phyloP scores from a whole-genome alignment of 1,284 basidiomycete species.

The Chondrostereum purpureum region DNA sequence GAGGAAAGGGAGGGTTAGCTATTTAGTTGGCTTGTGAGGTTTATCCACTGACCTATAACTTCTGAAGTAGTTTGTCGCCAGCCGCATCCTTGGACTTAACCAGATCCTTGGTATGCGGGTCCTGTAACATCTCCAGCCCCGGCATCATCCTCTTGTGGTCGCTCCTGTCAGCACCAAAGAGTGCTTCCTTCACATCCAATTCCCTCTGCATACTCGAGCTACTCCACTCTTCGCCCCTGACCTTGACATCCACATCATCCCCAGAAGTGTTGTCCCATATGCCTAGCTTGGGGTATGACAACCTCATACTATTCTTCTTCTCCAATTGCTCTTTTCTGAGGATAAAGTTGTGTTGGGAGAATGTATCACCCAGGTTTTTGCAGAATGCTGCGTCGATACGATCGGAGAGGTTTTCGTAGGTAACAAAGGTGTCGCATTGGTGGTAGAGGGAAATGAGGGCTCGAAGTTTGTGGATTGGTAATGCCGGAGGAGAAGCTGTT shows the following conservation, averaged over 20 bases:
- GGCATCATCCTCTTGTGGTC: constrained; percentile 32
- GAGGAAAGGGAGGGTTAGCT: too few relatives aligned
- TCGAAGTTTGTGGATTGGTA: constrained; percentile 57
- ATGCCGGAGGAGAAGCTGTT: constrained; percentile 25
- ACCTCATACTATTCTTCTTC: constrained; percentile 19
- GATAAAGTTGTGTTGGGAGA: not conserved
- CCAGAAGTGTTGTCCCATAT: constrained; percentile 26
- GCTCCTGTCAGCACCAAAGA: constrained; percentile 49
- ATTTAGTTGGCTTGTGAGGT: too few relatives aligned
- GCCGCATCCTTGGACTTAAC: too few relatives aligned
- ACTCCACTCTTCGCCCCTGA: constrained; percentile 26
- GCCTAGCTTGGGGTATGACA: constrained; percentile 34
- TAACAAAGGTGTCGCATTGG: constrained; percentile 59
- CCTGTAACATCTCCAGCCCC: constrained; percentile 50
- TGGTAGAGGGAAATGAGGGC: constrained; percentile 70
- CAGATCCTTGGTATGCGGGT: too few relatives aligned
- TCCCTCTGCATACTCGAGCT: constrained; percentile 31
- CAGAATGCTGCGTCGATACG: constrained; percentile 59
- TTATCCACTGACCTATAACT: too few relatives aligned
- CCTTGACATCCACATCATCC: not conserved
- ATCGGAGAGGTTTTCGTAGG: constrained; percentile 56
- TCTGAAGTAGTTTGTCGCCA: too few relatives aligned
- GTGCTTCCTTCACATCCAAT: constrained; percentile 42
- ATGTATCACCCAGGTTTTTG: not conserved
- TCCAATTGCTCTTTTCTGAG: constrained; percentile 17